phyloP scores from a whole-genome alignment of 2,329 filamentous ascomycete species.

The Colletotrichum sp. region DNA sequence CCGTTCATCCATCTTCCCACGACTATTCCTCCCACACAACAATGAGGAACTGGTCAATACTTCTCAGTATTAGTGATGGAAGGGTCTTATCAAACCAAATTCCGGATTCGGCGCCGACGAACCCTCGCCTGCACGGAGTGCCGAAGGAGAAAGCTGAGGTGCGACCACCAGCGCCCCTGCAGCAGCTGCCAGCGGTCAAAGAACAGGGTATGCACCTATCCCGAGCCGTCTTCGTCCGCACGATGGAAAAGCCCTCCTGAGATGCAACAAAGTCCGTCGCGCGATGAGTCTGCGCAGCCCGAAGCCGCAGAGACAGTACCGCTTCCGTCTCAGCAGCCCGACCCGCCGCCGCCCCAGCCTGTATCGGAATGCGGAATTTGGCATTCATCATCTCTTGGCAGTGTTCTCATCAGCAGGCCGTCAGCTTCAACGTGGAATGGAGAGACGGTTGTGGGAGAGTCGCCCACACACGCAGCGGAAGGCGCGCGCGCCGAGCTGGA shows the following conservation, averaged over 20 bases:
- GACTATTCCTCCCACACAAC: neutral
- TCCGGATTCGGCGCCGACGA: constrained; percentile 33
- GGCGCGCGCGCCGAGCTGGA: neutral
- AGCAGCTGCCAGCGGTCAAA: constrained; percentile 61
- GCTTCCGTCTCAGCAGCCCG: neutral
- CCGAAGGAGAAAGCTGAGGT: constrained; percentile 64
- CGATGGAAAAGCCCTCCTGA: constrained; percentile 25
- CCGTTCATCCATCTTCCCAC: neutral
- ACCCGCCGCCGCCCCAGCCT: neutral
- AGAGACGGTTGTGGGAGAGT: neutral
- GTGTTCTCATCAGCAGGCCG: neutral
- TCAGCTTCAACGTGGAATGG: neutral
- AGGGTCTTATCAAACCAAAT: neutral
- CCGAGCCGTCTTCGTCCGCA: constrained; percentile 25
- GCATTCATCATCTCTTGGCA: neutral
- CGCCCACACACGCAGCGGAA: neutral
- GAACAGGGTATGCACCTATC: constrained; percentile 60
- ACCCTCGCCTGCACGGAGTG: constrained; percentile 60
- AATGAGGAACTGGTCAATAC: neutral
- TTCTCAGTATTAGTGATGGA: neutral
- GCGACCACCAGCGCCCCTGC: constrained; percentile 63
- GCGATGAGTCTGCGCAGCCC: neutral
- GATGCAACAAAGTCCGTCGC: neutral
- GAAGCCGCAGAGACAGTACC: neutral
- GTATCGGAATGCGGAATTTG: neutral